Base-by-base conservation (phyloP, 202 grass and related monocot genomes). In the Bolboschoenoplectus hybrid region DNA sequence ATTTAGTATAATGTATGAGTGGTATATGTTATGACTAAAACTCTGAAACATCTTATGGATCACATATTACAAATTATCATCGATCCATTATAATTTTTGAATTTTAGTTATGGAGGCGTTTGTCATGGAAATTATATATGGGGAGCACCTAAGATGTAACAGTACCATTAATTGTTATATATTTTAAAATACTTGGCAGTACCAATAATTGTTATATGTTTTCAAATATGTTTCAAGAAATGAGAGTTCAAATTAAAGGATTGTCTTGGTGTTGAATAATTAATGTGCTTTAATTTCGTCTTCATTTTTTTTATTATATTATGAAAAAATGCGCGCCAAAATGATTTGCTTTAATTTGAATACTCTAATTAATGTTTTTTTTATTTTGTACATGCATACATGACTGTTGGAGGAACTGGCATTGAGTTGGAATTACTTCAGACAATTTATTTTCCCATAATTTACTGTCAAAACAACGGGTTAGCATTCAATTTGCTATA, bases 371-470 rank as follows among this genome's bases (percentile, higher is more conserved):
- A 74, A 47, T 11, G n/a, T 74, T 74, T 50, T 74, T 74, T n/a
- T 74, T 2, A 51, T 74, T 46, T 20, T 47, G 43, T 62, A 0
- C 20, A 62, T 72, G 1, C 20, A 62, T 72, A 46, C 6, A n/a
- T 44, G 67, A n/a, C 14, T 70, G 12, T 70, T 45, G 4, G 67
- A 70, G 67, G 6, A 70, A 72, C 41, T 20, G 32, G 45, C 26
- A 74, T 51, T 74, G 45, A 47, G 9, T 74, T 50, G n/a, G 45
- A 74, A 50, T 74, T 71, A 39, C 13, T 71, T 74, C 70, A 74
- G n/a, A 32, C 3, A 74, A 51, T 9, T 74, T 32, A 72, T 74
- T 0, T 49, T 49, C 3, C 6, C 45, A 11, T 74, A 74, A 74
- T 74, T 51, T 26, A 72, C 70, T 74, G 43, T 51, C 3, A 19